phyloP scores from a whole-genome alignment of 1,284 basidiomycete species.

The Ceratobasidium papillatum region DNA sequence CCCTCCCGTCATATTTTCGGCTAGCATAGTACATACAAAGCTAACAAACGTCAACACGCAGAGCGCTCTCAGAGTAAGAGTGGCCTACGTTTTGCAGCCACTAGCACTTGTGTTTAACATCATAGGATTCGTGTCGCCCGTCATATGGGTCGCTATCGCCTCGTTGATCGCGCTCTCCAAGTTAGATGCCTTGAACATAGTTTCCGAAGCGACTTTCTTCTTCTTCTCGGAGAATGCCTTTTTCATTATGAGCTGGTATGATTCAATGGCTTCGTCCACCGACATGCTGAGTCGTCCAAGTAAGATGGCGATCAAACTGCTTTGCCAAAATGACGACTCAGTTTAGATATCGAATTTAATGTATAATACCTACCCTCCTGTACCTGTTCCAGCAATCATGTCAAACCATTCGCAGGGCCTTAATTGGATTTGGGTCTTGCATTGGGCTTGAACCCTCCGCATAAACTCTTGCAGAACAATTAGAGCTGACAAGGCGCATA shows the following conservation, averaged over 20 bases:
- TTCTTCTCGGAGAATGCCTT: slow-evolving; percentile 25
- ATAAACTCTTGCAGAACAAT: slow-evolving; percentile 40
- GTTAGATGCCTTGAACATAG: not conserved
- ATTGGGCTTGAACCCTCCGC: not conserved
- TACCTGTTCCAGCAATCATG: not conserved
- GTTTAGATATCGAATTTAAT: not conserved
- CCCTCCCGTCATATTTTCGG: slow-evolving; percentile 12
- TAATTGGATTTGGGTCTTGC: not conserved
- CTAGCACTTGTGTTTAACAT: not conserved
- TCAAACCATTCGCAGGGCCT: slow-evolving; percentile 44
- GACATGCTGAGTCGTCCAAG: slow-evolving; percentile 51
- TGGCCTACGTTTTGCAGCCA: slow-evolving; percentile 9
- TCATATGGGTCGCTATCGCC: not conserved
- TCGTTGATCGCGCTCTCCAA: not conserved
- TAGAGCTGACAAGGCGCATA: slow-evolving; percentile 24
- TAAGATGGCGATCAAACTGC: slow-evolving; percentile 51
- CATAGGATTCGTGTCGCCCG: not conserved
- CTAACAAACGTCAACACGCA: not conserved
- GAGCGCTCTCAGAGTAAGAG: not conserved
- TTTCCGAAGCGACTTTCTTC: not conserved
- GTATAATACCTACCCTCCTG: not conserved
- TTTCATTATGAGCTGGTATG: slow-evolving; percentile 25
- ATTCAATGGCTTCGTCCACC: slow-evolving; percentile 45
- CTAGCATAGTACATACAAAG: slow-evolving; percentile 17
- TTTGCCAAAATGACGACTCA: not conserved